phyloP scores from a whole-genome alignment of 2,329 filamentous ascomycete species.

The Bipolaris oryzae region DNA sequence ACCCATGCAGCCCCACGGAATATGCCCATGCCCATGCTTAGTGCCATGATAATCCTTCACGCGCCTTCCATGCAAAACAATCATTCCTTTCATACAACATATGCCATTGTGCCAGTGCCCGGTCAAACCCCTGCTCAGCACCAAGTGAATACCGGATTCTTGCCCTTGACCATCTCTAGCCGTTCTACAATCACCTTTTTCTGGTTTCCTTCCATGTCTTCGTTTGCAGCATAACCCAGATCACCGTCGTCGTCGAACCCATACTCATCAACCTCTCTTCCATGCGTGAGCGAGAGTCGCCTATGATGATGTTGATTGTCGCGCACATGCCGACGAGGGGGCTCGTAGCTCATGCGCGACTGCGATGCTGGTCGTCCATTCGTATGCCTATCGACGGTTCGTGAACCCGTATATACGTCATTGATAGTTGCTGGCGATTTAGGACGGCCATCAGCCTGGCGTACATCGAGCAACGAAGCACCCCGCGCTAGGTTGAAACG shows the following conservation, averaged over 20 bases:
- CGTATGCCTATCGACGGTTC: slow-evolving; percentile 13
- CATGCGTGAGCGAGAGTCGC: slow-evolving; percentile 53
- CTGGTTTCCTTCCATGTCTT: slow-evolving; percentile 88
- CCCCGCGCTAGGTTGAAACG: slow-evolving; percentile 57
- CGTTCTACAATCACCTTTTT: slow-evolving; percentile 97
- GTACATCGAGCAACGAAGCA: slow-evolving; percentile 51
- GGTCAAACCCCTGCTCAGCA: slow-evolving; percentile 62
- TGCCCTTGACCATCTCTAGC: slow-evolving; percentile 91
- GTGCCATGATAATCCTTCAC: background rate
- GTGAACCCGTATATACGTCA: slow-evolving; percentile 37
- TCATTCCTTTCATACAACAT: background rate
- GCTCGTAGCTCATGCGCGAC: slow-evolving; percentile 52
- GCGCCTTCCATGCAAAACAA: slow-evolving; percentile 12
- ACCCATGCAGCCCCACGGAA: slow-evolving; percentile 7
- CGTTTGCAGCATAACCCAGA: slow-evolving; percentile 89
- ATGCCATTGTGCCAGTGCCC: background rate
- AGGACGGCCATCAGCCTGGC: slow-evolving; percentile 30
- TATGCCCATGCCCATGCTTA: slow-evolving; percentile 3
- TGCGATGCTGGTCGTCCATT: slow-evolving; percentile 36
- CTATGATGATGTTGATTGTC: slow-evolving; percentile 48
- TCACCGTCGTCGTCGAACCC: slow-evolving; percentile 79
- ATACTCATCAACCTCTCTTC: slow-evolving; percentile 59
- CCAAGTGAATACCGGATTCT: slow-evolving; percentile 97
- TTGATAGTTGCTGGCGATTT: slow-evolving; percentile 46
- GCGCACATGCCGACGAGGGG: slow-evolving; percentile 39